A percentile compares a stretch with the other conserved stretches of the same genome.
Evolutionary conservation across 148 eudicot genomes (phyloP).

Genomic region (Amaranthus cruentus): DNA sequence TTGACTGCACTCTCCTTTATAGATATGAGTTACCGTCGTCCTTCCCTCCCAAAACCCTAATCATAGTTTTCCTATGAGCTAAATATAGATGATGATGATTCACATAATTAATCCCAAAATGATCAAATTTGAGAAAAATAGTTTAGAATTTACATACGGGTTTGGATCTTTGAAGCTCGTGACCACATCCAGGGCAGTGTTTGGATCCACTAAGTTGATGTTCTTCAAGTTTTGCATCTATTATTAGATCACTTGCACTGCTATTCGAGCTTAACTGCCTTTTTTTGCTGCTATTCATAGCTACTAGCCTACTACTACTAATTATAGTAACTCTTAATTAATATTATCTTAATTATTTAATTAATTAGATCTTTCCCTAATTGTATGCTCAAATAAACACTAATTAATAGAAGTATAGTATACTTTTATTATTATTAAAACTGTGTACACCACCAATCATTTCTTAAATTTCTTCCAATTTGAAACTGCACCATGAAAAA

Average conservation of each 20-base stretch:
- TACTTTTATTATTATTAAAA: constrained; percentile 16
- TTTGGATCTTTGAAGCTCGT: constrained; percentile 70
- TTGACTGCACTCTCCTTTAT: no score
- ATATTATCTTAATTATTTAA: not conserved
- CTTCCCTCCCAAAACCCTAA: no score
- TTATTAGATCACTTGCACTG: constrained; percentile 60
- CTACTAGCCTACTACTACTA: not conserved
- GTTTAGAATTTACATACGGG: constrained; percentile 48
- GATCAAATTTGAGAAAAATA: not conserved
- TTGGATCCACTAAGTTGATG: constrained; percentile 88
- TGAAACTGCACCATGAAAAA: not conserved
- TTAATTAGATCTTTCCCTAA: not conserved
- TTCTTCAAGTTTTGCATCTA: constrained; percentile 95
- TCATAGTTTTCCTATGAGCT: no score
- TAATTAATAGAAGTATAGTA: not conserved
- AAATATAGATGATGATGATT: no score
- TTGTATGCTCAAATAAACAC: constrained; percentile 4
- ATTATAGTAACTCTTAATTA: not conserved
- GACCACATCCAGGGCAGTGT: constrained; percentile 96
- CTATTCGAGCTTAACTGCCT: constrained; percentile 45
- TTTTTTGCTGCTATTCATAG: constrained; percentile 31
- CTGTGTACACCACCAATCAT: constrained; percentile 31
- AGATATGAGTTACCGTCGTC: no score
- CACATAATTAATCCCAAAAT: no score
- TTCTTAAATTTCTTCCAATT: constrained; percentile 5